Evolutionary conservation across 1,139 yeast genomes (phyloP).

Genomic region (Eremothecium sinecaudum): DNA sequence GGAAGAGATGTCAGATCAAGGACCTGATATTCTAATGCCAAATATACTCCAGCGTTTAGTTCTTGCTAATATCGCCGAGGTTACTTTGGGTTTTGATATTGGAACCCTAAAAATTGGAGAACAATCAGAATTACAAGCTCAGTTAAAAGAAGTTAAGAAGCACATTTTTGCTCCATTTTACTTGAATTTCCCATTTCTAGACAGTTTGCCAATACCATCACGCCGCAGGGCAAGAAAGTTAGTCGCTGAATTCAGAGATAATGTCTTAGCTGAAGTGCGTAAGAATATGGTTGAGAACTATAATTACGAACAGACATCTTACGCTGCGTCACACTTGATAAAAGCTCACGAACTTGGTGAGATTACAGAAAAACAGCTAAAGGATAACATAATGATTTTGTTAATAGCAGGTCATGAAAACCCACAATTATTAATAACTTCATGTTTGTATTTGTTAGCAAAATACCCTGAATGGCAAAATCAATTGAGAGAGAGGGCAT

Average conservation of each 20-base stretch:
- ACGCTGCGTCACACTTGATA: constrained; percentile 31
- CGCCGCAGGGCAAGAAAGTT: constrained; percentile 38
- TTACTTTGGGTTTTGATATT: constrained; percentile 44
- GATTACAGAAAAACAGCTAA: constrained; percentile 40
- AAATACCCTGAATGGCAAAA: constrained; percentile 36
- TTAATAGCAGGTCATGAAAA: constrained; percentile 59
- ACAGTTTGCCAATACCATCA: constrained; percentile 42
- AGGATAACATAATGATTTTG: constrained; percentile 49
- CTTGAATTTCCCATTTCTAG: constrained; percentile 48
- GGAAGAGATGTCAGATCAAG: constrained; percentile 11
- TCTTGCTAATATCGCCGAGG: constrained; percentile 44
- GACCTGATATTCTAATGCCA: constrained; percentile 28
- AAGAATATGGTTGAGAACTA: constrained; percentile 25
- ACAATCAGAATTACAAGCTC: constrained; percentile 33
- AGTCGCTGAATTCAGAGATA: constrained; percentile 38
- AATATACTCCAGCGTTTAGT: constrained; percentile 41
- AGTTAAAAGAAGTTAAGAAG: constrained; percentile 39
- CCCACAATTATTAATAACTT: constrained; percentile 45
- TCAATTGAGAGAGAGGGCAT: constrained; percentile 31
- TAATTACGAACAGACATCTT: constrained; percentile 30
- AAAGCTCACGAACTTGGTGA: constrained; percentile 34
- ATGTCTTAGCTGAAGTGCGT: constrained; percentile 30
- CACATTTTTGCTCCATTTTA: constrained; percentile 50
- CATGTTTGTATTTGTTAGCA: constrained; percentile 41
- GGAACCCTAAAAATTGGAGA: constrained; percentile 29